Evolutionary conservation across 768 basidiomycete genomes (phyloP).

Genomic region (Naganishia onofrii): DNA sequence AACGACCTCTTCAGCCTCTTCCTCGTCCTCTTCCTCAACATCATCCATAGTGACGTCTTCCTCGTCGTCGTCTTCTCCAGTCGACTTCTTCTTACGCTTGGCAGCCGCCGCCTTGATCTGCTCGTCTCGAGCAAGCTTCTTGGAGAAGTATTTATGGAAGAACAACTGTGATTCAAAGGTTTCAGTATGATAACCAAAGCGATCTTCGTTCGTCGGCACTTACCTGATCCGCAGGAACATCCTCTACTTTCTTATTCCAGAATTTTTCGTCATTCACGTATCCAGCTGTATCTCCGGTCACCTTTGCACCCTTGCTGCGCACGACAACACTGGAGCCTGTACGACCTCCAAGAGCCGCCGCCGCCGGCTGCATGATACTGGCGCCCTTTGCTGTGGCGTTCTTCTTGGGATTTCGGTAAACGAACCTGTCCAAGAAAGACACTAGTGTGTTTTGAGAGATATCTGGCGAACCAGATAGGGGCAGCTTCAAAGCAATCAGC

Average conservation of each 20-base stretch:
- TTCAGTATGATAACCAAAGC: neutral
- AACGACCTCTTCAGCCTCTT: constrained; percentile 54
- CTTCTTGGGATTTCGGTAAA: constrained; percentile 90
- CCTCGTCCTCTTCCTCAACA: constrained; percentile 56
- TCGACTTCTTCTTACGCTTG: constrained; percentile 52
- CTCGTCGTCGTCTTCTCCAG: constrained; percentile 47
- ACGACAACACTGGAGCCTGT: constrained; percentile 54
- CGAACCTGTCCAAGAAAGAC: constrained; percentile 94
- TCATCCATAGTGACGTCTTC: constrained; percentile 52
- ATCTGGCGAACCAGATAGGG: constrained; percentile 78
- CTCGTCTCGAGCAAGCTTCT: constrained; percentile 63
- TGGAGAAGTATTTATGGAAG: constrained; percentile 84
- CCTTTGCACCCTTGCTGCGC: constrained; percentile 66
- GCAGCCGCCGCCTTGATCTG: constrained; percentile 56
- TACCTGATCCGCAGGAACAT: constrained; percentile 85
- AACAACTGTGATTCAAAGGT: constrained; percentile 62
- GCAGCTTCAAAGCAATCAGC: constrained; percentile 64
- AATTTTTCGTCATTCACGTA: constrained; percentile 73
- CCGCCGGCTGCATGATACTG: constrained; percentile 93
- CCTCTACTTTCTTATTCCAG: constrained; percentile 64
- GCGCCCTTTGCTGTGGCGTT: constrained; percentile 68
- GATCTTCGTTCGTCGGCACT: constrained; percentile 35
- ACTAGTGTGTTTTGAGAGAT: constrained; percentile 88
- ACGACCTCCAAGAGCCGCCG: constrained; percentile 58
- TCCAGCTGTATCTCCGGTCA: constrained; percentile 57